Conservation (phyloP, 345 rosid species). For the Erucastrum elatum region DNA sequence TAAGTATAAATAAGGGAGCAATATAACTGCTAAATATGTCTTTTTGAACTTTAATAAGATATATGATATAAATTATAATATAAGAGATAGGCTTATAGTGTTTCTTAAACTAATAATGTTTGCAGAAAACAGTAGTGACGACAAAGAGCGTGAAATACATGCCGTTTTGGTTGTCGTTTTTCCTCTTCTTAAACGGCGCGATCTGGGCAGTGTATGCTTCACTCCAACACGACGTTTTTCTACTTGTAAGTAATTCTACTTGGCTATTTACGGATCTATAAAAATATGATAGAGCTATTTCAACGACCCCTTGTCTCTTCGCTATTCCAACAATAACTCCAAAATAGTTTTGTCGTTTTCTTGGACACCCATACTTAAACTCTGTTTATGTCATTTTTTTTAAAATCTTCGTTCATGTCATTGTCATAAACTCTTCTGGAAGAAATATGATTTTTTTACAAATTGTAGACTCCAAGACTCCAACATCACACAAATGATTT, state of each 20-base stretch:
- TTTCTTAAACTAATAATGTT: background rate
- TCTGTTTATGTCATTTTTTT: background rate
- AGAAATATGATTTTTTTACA: background rate
- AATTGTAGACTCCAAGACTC: conserved; percentile 31
- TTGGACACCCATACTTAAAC: background rate
- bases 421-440: background rate
- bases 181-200: conserved; percentile 67
- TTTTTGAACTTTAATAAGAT: background rate
- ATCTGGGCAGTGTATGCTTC: conserved; percentile 62
- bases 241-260: conserved; percentile 46
- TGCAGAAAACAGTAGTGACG: conserved; percentile 71
- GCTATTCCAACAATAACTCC: background rate
- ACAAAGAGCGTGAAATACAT: conserved; percentile 71
- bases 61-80: background rate
- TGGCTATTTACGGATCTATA: background rate
- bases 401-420: background rate
- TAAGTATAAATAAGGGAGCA: background rate
- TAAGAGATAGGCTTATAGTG: background rate
- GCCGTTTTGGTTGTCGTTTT: conserved; percentile 75
- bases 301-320: conserved; percentile 8
- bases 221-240: conserved; percentile 51
- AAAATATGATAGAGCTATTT: background rate
- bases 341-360: conserved; percentile 17
- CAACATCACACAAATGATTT: conserved; percentile 22
- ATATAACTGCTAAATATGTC: background rate